A percentile compares a stretch with the other conserved stretches of the same genome.
These are phyloP conservation scores for Saccharomyces uvarum DNA, from an alignment of 1,139 yeast species.

Conservation along the genomic window DNA sequence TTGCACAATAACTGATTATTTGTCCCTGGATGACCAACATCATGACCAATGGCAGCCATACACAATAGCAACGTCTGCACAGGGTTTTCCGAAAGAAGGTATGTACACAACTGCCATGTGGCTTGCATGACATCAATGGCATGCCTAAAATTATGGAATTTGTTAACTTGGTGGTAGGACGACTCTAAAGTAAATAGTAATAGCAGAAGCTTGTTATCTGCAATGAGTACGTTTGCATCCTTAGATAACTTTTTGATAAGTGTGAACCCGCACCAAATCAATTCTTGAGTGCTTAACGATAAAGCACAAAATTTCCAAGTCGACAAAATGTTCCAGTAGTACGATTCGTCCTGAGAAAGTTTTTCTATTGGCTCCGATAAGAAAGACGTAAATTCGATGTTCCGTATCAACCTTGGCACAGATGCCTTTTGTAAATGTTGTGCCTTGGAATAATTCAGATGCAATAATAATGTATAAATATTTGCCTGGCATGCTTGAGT, in stretches of 20 bases:
- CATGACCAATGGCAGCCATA: conserved; percentile 89
- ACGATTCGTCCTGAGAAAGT: conserved; percentile 6
- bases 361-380: not conserved
- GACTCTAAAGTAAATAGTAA: conserved; percentile 41
- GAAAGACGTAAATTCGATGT: not conserved
- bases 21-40: conserved; percentile 92
- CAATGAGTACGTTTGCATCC: conserved; percentile 13
- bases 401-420: not conserved
- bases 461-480: conserved; percentile 3
- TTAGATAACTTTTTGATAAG: conserved; percentile 18
- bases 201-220: conserved; percentile 22
- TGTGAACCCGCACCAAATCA: conserved; percentile 25
- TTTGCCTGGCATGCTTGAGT: not conserved
- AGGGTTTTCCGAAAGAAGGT: conserved; percentile 11
- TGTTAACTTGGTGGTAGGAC: conserved; percentile 74
- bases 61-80: conserved; percentile 35
- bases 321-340: conserved; percentile 17
- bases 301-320: conserved; percentile 31
- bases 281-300: conserved; percentile 19
- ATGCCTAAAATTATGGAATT: conserved; percentile 91
- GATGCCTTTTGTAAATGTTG: conserved; percentile 1
- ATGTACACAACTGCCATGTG: conserved; percentile 34
- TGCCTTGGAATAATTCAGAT: conserved; percentile 1
- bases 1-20: conserved; percentile 67
- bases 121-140: conserved; percentile 95